phyloP scores from a whole-genome alignment of 148 eudicot genomes.

The Rhododendron ovatum region DNA sequence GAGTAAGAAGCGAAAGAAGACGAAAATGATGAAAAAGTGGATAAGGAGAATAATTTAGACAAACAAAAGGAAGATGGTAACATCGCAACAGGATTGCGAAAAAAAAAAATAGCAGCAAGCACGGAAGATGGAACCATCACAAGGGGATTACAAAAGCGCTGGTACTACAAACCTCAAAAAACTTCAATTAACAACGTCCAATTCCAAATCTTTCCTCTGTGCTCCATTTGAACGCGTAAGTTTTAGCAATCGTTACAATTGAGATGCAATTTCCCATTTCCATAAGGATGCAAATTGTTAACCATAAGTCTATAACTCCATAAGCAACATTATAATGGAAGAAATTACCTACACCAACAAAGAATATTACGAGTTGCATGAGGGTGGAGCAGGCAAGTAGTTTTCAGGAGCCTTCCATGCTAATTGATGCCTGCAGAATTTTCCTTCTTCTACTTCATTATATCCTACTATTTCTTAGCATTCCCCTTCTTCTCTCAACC shows the following conservation, averaged over 20 bases:
- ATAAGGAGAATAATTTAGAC: background rate
- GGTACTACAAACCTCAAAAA: background rate
- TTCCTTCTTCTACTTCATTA: background rate
- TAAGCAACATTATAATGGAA: background rate
- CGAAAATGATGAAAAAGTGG: background rate
- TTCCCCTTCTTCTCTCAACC: background rate
- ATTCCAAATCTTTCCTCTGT: background rate
- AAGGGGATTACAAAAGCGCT: background rate
- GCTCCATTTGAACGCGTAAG: background rate
- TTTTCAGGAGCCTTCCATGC: background rate
- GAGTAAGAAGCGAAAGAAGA: background rate
- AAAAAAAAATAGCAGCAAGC: background rate
- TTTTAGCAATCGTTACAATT: background rate
- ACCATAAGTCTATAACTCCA: background rate
- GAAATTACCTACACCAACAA: background rate
- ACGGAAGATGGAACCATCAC: background rate
- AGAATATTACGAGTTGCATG: background rate
- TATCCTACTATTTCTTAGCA: background rate
- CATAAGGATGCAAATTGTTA: background rate
- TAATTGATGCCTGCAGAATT: background rate
- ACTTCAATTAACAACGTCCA: background rate
- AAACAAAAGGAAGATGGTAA: background rate
- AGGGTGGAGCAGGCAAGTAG: background rate
- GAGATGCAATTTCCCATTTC: background rate
- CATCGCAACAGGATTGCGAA: background rate